These are phyloP conservation scores for Nicotiana rustica DNA, from an alignment of 305 asterid species.

Conservation along the genomic window DNA sequence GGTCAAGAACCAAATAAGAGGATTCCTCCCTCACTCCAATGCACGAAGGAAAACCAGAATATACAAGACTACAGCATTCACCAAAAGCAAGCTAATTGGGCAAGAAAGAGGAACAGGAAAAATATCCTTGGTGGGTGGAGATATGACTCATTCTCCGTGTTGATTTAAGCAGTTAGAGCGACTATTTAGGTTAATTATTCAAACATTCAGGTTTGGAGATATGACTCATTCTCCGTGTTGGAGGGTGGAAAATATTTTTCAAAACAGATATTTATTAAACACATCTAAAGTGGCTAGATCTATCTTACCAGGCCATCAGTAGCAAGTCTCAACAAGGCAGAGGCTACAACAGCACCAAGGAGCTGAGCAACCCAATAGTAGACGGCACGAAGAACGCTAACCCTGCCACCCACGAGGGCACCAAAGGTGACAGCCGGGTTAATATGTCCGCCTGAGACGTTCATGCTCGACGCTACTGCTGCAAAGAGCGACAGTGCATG, in stretches of 20 bases:
- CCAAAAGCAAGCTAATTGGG: background rate
- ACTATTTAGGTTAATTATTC: no score
- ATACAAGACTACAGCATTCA: background rate
- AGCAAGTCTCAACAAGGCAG: slow-evolving; percentile 65
- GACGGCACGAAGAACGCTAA: slow-evolving; percentile 68
- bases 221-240: background rate
- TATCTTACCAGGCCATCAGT: slow-evolving; percentile 69
- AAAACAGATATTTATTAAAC: background rate
- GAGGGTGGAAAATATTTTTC: background rate
- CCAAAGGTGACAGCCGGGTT: slow-evolving; percentile 90
- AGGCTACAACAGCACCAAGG: slow-evolving; percentile 73
- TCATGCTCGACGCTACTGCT: slow-evolving; percentile 82
- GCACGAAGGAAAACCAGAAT: background rate
- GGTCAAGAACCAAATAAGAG: background rate
- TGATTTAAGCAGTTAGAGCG: no score
- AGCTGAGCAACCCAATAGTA: slow-evolving; percentile 92
- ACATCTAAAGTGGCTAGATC: background rate
- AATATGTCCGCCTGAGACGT: slow-evolving; percentile 84
- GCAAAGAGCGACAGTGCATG: slow-evolving; percentile 76
- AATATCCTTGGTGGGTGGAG: background rate
- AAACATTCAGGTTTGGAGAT: no score
- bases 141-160: no score
- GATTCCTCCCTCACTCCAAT: background rate
- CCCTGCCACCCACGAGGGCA: slow-evolving; percentile 81
- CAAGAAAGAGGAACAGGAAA: background rate